Evolutionary conservation across 805 yeast genomes (phyloP).

Genomic region (Candida hungchunana): DNA sequence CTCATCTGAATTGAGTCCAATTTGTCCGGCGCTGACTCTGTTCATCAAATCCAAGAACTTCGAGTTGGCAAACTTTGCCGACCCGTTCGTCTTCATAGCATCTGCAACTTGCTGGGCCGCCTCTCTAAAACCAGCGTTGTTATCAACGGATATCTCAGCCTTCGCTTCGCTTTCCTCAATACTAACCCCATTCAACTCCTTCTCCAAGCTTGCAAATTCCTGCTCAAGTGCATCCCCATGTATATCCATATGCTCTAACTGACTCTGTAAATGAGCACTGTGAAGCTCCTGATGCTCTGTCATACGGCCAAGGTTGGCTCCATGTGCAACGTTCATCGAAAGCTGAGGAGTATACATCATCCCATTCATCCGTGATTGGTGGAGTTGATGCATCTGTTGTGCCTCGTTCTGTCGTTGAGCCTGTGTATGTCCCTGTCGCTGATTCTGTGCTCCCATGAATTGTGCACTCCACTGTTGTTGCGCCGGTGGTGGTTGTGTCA

Average conservation of each 20-base stretch:
- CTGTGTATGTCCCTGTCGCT: slow-evolving; percentile 3
- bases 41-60: slow-evolving; percentile 26
- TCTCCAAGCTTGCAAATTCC: slow-evolving; percentile 16
- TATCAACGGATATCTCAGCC: slow-evolving; percentile 1
- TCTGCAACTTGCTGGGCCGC: slow-evolving; percentile 26
- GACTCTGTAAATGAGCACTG: slow-evolving; percentile 9
- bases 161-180: slow-evolving; percentile 7
- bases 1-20: slow-evolving; percentile 22
- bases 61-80: slow-evolving; percentile 25
- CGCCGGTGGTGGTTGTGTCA: slow-evolving; percentile 8
- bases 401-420: not conserved
- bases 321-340: slow-evolving; percentile 7
- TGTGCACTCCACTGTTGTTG: slow-evolving; percentile 21
- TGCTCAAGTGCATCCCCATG: slow-evolving; percentile 13
- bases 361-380: slow-evolving; percentile 5
- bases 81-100: slow-evolving; percentile 19
- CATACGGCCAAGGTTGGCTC: slow-evolving; percentile 5
- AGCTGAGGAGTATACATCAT: slow-evolving; percentile 12
- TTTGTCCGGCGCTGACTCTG: slow-evolving; percentile 22
- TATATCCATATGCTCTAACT: slow-evolving; percentile 17
- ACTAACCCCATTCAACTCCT: slow-evolving; percentile 12
- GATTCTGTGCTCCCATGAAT: slow-evolving; percentile 7
- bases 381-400: slow-evolving; percentile 5
- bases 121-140: slow-evolving; percentile 20
- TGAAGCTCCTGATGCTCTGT: slow-evolving; percentile 26